Percentiles rank a stretch among this genome's conserved stretches.
Evolutionary conservation across 179 eudicot genomes (phyloP).

Genomic region (Heliamphora pulchella): DNA sequence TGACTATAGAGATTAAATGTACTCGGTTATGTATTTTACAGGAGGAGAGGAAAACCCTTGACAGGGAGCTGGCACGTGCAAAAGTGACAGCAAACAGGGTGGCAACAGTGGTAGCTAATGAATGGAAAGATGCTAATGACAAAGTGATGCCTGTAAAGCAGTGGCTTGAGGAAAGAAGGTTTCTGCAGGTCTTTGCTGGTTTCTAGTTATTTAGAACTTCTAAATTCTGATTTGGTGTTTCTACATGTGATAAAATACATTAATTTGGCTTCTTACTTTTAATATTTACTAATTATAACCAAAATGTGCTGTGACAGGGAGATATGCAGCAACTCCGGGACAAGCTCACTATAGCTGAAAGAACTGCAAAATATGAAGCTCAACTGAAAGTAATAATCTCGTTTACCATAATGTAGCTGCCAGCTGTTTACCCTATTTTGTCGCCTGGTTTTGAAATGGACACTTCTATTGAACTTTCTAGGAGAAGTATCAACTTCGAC

Average conservation of each 20-base stretch:
- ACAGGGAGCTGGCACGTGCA: conserved; percentile 76
- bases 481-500: conserved; percentile 88
- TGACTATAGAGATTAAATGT: conserved; percentile 1
- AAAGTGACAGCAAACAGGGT: conserved; percentile 77
- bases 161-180: conserved; percentile 80
- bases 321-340: conserved; percentile 94
- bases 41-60: conserved; percentile 69
- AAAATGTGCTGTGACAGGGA: conserved; percentile 40
- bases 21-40: conserved; percentile 15
- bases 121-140: conserved; percentile 83
- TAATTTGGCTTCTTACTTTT: background rate
- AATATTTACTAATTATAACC: conserved; percentile 8
- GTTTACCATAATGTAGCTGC: conserved; percentile 2
- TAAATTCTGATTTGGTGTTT: background rate
- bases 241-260: background rate
- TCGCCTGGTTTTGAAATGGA: conserved; percentile 9
- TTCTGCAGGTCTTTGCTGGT: conserved; percentile 45
- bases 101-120: conserved; percentile 77
- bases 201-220: background rate
- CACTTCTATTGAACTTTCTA: conserved; percentile 19
- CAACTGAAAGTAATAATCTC: conserved; percentile 59
- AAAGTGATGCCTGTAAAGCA: conserved; percentile 89
- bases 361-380: conserved; percentile 89
- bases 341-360: conserved; percentile 70
- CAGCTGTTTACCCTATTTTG: conserved; percentile 1